Evolutionary conservation across 2,329 filamentous ascomycete genomes (phyloP).

Genomic region (Paramyrothecium sp.): DNA sequence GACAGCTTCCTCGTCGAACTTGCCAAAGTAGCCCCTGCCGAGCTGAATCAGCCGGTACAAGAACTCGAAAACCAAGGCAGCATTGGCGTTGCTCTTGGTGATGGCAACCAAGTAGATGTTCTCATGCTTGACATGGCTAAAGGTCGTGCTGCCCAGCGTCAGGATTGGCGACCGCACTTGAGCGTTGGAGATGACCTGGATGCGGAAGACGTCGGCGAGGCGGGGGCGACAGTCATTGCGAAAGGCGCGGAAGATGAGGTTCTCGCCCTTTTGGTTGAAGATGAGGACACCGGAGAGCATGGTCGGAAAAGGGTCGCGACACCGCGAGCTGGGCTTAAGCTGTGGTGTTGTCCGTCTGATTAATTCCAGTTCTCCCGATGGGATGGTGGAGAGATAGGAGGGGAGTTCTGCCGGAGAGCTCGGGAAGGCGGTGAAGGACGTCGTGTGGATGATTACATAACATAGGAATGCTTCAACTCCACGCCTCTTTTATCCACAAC

Average conservation of each 20-base stretch:
- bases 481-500: background rate
- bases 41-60: constrained; percentile 87
- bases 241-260: constrained; percentile 98
- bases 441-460: background rate
- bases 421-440: constrained; percentile 14
- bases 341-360: background rate
- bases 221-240: constrained; percentile 97
- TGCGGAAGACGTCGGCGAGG: constrained; percentile 97
- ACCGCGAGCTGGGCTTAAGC: constrained; percentile 1
- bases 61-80: constrained; percentile 96
- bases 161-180: constrained; percentile 97
- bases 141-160: constrained; percentile 95
- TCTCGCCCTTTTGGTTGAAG: constrained; percentile 99
- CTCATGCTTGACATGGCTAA: constrained; percentile 99
- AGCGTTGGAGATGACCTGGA: constrained; percentile 98
- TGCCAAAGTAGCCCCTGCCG: constrained; percentile 95
- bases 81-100: constrained; percentile 99
- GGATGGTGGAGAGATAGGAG: constrained; percentile 18
- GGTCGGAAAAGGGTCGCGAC: constrained; percentile 28
- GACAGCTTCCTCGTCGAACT: constrained; percentile 98
- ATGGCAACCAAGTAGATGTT: constrained; percentile 98
- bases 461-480: background rate
- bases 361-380: background rate
- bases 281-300: constrained; percentile 98
- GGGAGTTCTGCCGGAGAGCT: constrained; percentile 19